Evolutionary conservation across 352 stramenopile genomes (phyloP).

Genomic region (Pythium myriotylum): DNA sequence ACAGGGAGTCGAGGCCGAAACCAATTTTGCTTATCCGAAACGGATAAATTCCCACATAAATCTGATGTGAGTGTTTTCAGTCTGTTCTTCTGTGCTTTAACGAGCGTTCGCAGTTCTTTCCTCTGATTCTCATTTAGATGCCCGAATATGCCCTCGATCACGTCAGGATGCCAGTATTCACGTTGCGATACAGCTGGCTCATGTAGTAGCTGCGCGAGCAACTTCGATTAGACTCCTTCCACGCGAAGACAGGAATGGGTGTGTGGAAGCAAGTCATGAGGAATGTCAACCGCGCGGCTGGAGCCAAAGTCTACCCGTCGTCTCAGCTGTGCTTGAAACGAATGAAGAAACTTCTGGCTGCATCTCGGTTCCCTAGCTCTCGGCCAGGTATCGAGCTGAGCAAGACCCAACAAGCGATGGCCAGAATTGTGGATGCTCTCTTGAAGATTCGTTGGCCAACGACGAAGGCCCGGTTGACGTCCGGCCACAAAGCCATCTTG

Average conservation of each 20-base stretch:
- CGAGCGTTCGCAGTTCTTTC: no score
- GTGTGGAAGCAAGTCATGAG: constrained; percentile 6
- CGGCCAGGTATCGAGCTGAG: background rate
- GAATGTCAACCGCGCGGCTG: constrained; percentile 1
- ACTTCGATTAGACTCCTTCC: constrained; percentile 7
- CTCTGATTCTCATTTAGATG: no score
- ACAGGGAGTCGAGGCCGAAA: no score
- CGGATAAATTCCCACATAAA: no score
- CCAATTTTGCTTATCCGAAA: no score
- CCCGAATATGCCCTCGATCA: no score
- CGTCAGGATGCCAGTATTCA: no score
- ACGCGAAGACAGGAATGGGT: constrained; percentile 5
- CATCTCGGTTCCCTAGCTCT: background rate
- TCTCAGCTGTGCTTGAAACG: constrained; percentile 4
- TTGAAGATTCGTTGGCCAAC: constrained; percentile 16
- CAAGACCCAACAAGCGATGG: background rate
- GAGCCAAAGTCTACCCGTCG: background rate
- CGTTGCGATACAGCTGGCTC: no score
- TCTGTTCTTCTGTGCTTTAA: no score
- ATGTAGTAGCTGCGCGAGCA: constrained; percentile 17
- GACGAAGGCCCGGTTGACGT: background rate
- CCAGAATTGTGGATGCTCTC: constrained; percentile 8
- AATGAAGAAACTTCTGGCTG: constrained; percentile 13
- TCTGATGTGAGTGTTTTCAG: no score
- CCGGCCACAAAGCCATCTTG: constrained; percentile 4